These are phyloP conservation scores for Leccinum boreale DNA, from an alignment of 768 basidiomycete species.

Conservation along the genomic window DNA sequence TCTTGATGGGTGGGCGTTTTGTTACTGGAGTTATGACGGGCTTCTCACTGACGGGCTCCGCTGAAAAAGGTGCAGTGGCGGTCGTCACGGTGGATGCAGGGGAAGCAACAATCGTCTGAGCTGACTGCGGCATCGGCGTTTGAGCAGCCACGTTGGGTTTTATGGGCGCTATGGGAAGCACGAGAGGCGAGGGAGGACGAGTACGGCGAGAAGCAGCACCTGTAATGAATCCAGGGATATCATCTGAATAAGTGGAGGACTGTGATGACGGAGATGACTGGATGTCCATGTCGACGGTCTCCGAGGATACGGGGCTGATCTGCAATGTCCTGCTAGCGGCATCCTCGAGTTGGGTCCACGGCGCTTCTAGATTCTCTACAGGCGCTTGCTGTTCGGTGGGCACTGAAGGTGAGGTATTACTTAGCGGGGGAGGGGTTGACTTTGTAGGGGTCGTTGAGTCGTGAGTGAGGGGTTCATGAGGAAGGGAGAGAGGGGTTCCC, in stretches of 20 bases:
- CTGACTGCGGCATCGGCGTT: slow-evolving; percentile 11
- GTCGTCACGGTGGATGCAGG: slow-evolving; percentile 16
- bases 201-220: slow-evolving; percentile 28
- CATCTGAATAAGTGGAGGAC: slow-evolving; percentile 23
- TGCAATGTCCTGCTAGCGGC: slow-evolving; percentile 25
- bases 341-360: slow-evolving; percentile 24
- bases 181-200: slow-evolving; percentile 24
- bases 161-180: slow-evolving; percentile 16
- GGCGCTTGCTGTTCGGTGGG: slow-evolving; percentile 17
- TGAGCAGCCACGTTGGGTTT: slow-evolving; percentile 8
- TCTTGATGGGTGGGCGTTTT: slow-evolving; percentile 27
- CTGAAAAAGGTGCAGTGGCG: slow-evolving; percentile 2
- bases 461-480: slow-evolving; percentile 1
- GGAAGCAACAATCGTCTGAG: slow-evolving; percentile 18
- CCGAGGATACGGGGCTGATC: slow-evolving; percentile 32
- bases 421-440: slow-evolving; percentile 2
- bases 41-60: slow-evolving; percentile 12
- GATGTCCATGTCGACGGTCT: slow-evolving; percentile 34
- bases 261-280: slow-evolving; percentile 32
- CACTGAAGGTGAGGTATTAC: slow-evolving; percentile 11
- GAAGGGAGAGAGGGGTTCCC: slow-evolving; percentile 34
- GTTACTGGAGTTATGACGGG: slow-evolving; percentile 1
- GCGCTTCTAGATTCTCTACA: slow-evolving; percentile 12
- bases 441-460: slow-evolving; percentile 5
- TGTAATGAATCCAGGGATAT: slow-evolving; percentile 33